phyloP scores from a whole-genome alignment of 2,329 filamentous ascomycete genomes.

The Verticillium albo-atrum region DNA sequence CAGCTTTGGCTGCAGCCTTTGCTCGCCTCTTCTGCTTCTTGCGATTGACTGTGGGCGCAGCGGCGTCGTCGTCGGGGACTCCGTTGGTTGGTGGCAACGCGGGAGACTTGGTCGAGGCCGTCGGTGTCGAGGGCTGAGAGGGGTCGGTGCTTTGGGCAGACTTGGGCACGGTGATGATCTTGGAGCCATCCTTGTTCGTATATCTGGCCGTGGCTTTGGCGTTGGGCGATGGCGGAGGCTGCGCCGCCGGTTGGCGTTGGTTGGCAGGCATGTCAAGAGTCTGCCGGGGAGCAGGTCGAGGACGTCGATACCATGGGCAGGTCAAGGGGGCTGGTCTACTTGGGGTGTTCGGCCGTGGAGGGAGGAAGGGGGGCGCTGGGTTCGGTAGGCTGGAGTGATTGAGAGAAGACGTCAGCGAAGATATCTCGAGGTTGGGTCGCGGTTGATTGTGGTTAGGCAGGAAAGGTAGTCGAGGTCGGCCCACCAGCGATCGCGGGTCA shows the following conservation, averaged over 20 bases:
- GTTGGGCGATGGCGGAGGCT: slow-evolving; percentile 46
- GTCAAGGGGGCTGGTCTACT: slow-evolving; percentile 1
- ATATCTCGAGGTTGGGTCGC: background rate
- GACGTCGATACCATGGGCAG: slow-evolving; percentile 34
- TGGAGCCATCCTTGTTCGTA: slow-evolving; percentile 65
- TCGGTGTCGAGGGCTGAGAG: slow-evolving; percentile 48
- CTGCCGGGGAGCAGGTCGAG: slow-evolving; percentile 21
- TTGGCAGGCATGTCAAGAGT: slow-evolving; percentile 45
- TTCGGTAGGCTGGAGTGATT: background rate
- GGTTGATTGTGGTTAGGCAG: background rate
- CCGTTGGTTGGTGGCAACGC: slow-evolving; percentile 6
- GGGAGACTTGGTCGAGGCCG: slow-evolving; percentile 30
- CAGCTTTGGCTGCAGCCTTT: slow-evolving; percentile 72
- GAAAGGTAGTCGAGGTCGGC: background rate
- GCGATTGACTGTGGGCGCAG: slow-evolving; percentile 63
- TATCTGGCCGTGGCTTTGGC: slow-evolving; percentile 55
- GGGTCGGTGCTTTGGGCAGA: slow-evolving; percentile 44
- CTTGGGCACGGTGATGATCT: slow-evolving; percentile 64
- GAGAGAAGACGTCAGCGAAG: background rate
- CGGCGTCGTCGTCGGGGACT: slow-evolving; percentile 16
- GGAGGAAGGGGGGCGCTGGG: slow-evolving; percentile 6
- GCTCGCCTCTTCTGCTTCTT: slow-evolving; percentile 94
- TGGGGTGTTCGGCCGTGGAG: slow-evolving; percentile 2
- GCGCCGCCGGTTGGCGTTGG: slow-evolving; percentile 44
- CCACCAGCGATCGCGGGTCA: background rate